phyloP scores from a whole-genome alignment of 2,329 filamentous ascomycete genomes.

The Fusarium palustre region DNA sequence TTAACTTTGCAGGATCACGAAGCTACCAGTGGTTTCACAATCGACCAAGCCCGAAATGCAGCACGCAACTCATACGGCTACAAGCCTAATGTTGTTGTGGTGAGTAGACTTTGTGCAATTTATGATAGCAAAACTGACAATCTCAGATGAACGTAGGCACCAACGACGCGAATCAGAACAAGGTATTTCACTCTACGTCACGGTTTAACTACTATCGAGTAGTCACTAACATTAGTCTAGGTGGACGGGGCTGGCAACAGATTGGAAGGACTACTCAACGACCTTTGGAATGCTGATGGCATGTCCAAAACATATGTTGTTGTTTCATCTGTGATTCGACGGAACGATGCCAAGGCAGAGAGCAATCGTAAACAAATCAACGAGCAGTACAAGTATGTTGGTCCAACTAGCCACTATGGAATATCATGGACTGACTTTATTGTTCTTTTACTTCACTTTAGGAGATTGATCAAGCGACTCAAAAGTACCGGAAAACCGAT shows the following conservation, averaged over 20 bases:
- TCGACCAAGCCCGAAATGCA: neutral
- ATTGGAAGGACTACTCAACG: neutral
- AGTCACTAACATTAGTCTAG: neutral
- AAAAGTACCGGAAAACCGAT: neutral
- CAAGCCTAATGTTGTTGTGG: neutral
- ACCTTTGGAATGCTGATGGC: neutral
- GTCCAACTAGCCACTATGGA: rapidly evolving
- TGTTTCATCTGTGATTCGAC: neutral
- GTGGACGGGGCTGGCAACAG: neutral
- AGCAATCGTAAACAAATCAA: neutral
- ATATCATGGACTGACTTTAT: neutral
- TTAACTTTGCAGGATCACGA: neutral
- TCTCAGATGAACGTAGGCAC: neutral
- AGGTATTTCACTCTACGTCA: neutral
- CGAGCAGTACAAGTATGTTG: slow-evolving; percentile 6
- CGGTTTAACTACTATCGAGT: too few relatives aligned
- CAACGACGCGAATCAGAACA: neutral
- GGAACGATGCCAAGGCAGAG: neutral
- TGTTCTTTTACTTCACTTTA: too few relatives aligned
- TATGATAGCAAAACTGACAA: too few relatives aligned
- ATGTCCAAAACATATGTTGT: slow-evolving; percentile 3
- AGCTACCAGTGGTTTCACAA: neutral
- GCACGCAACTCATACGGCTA: neutral
- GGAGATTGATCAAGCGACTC: neutral
- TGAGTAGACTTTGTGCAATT: too few relatives aligned